Conservation (phyloP, 352 stramenopile species). For the Phytopythium boreale region DNA sequence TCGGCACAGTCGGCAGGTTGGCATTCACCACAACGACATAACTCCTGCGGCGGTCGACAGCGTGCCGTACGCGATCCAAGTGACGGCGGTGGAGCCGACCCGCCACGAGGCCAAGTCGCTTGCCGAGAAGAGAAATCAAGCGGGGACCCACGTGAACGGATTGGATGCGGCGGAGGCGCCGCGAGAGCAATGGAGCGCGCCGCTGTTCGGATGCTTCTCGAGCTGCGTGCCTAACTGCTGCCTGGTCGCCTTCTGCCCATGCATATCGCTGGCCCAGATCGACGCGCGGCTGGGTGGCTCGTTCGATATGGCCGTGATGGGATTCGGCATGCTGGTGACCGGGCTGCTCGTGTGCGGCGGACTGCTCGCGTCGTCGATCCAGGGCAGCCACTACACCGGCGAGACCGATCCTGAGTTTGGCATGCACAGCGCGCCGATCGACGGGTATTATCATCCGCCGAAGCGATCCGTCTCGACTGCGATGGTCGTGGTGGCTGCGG, state of each 20-base stretch:
- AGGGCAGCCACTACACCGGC: conserved; percentile 10
- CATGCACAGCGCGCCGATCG: conserved; percentile 1
- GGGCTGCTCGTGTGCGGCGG: conserved; percentile 26
- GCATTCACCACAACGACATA: conserved; percentile 1
- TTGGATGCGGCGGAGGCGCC: background rate
- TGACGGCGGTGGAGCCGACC: background rate
- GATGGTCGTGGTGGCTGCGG: conserved; percentile 16
- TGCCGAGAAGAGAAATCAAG: background rate
- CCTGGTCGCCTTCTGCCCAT: conserved; percentile 37
- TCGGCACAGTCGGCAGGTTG: background rate
- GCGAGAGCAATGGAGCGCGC: conserved; percentile 19
- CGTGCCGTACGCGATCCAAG: conserved; percentile 2
- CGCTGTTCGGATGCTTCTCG: conserved; percentile 36
- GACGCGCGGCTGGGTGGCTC: conserved; percentile 22
- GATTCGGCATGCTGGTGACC: conserved; percentile 26
- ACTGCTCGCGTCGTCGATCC: conserved; percentile 23
- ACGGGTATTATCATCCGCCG: background rate
- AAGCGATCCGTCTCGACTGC: conserved; percentile 3
- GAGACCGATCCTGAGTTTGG: background rate
- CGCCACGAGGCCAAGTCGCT: background rate
- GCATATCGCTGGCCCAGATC: conserved; percentile 37
- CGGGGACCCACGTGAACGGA: background rate
- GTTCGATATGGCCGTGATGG: conserved; percentile 23
- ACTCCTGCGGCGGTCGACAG: background rate
- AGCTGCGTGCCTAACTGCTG: conserved; percentile 38